phyloP scores from a whole-genome alignment of 495 filamentous ascomycete genomes.

The Filosporella fistucella region DNA sequence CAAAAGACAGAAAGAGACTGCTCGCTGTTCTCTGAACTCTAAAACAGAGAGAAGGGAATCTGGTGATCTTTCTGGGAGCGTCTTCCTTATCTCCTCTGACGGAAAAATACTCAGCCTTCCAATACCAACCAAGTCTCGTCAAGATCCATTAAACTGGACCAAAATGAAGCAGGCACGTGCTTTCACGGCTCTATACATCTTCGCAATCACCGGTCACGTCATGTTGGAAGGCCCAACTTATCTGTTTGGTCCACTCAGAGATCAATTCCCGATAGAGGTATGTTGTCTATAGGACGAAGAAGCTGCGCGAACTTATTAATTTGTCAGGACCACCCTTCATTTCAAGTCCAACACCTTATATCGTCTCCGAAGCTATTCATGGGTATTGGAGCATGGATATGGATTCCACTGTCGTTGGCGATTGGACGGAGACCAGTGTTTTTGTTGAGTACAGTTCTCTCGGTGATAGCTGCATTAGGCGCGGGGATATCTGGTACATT shows the following conservation, averaged over 20 bases:
- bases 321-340: neutral
- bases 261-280: no score
- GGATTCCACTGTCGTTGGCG: constrained; percentile 36
- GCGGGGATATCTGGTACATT: neutral
- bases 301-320: no score
- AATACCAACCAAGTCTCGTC: constrained; percentile 2
- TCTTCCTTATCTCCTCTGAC: constrained; percentile 2
- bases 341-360: neutral
- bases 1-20: no score
- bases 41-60: neutral
- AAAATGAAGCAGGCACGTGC: constrained; percentile 2
- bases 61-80: constrained; percentile 1
- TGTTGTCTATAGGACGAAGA: no score
- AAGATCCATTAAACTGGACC: constrained; percentile 13
- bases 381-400: constrained; percentile 36
- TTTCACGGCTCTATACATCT: neutral
- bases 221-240: no score
- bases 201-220: no score
- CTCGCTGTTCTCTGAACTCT: no score
- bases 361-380: constrained; percentile 28
- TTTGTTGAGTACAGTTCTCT: constrained; percentile 25
- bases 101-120: constrained; percentile 11
- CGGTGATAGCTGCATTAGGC: constrained; percentile 20
- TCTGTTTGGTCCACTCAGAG: no score
- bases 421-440: constrained; percentile 35